phyloP scores from a whole-genome alignment of 352 stramenopile genomes.

The Globisporangium viniferum region DNA sequence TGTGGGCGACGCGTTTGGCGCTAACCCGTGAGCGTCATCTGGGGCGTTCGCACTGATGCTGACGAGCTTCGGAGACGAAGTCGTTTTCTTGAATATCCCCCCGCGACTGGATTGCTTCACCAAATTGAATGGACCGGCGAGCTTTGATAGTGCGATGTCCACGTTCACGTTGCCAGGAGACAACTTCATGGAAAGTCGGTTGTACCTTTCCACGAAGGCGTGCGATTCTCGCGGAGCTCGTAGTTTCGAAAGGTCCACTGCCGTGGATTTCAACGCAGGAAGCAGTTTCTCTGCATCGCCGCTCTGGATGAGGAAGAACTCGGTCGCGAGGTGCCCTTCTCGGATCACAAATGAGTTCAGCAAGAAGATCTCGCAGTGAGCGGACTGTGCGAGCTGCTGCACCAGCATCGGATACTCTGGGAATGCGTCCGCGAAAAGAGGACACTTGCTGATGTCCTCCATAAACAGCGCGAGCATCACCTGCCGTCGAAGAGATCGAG shows the following conservation, averaged over 20 bases:
- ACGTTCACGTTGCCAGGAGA: neutral
- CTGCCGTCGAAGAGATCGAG: conserved; percentile 36
- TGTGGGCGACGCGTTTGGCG: too few species aligned
- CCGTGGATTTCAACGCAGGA: conserved; percentile 21
- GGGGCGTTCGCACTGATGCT: neutral
- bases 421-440: conserved; percentile 23
- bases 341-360: conserved; percentile 49
- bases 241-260: conserved; percentile 2
- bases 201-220: neutral
- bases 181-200: neutral
- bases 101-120: conserved; percentile 8
- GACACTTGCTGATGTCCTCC: conserved; percentile 30
- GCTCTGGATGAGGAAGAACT: conserved; percentile 69
- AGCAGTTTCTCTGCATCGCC: conserved; percentile 58
- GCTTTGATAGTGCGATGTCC: neutral
- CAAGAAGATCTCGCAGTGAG: conserved; percentile 59
- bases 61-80: neutral
- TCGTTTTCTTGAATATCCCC: neutral
- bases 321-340: conserved; percentile 52
- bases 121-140: neutral
- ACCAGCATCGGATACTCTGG: conserved; percentile 21
- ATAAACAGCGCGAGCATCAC: conserved; percentile 34
- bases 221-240: neutral
- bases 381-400: conserved; percentile 26
- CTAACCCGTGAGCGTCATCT: neutral